Conservation (phyloP, 208 protist genomes). For the Histomonas meleagridis region DNA sequence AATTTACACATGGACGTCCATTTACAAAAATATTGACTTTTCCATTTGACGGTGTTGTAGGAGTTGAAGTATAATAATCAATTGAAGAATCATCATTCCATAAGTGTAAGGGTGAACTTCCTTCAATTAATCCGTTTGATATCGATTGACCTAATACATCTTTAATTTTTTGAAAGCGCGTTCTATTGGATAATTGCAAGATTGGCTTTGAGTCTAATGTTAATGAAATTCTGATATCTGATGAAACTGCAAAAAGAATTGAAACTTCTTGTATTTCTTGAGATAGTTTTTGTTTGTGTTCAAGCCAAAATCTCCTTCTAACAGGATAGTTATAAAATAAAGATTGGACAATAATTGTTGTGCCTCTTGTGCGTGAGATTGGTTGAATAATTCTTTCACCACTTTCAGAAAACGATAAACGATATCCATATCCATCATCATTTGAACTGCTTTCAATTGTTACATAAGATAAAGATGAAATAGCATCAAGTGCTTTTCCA, state of each 20-base stretch:
- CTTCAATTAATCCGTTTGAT: not conserved
- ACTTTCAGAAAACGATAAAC: not conserved
- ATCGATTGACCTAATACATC: not conserved
- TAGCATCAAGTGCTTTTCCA: constrained; percentile 4
- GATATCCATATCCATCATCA: not conserved
- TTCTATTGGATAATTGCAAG: not conserved
- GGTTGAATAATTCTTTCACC: not conserved
- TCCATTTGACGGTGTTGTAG: not conserved
- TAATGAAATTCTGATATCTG: not conserved
- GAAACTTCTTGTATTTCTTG: not conserved
- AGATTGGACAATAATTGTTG: not conserved
- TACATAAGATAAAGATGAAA: not conserved
- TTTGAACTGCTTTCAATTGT: not conserved
- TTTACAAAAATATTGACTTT: not conserved
- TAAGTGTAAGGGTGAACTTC: not conserved
- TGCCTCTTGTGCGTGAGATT: not conserved
- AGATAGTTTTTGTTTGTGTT: not conserved
- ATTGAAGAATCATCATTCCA: not conserved
- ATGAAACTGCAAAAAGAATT: not conserved
- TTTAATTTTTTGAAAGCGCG: not conserved
- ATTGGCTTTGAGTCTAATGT: not conserved
- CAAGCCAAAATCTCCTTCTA: not conserved
- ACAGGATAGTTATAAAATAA: constrained; percentile 1
- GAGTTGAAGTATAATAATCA: constrained; percentile 7
- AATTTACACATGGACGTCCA: not conserved